phyloP scores from a whole-genome alignment of 257 asterid genomes.

The Coffea canephora region DNA sequence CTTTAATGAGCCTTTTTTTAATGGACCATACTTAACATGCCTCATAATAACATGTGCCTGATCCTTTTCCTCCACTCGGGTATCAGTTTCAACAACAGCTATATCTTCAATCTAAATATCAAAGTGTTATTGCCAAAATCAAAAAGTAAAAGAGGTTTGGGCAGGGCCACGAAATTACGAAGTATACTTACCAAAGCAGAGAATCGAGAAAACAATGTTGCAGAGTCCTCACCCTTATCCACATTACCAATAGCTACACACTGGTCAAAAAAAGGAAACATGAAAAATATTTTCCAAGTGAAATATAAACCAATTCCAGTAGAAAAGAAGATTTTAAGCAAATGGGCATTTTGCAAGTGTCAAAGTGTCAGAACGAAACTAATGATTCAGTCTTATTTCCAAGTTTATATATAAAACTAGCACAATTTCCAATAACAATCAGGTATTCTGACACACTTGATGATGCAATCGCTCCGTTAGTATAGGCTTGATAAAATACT shows the following conservation, averaged over 20 bases:
- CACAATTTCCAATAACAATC: background rate
- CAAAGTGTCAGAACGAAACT: background rate
- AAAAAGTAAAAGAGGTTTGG: background rate
- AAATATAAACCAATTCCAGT: background rate
- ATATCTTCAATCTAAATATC: conserved; percentile 58
- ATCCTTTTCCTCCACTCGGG: conserved; percentile 50
- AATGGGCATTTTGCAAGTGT: background rate
- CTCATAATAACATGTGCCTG: conserved; percentile 65
- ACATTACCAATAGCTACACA: conserved; percentile 49
- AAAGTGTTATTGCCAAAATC: conserved; percentile 1
- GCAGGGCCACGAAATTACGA: background rate
- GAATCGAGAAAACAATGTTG: conserved; percentile 56
- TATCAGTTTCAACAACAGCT: conserved; percentile 54
- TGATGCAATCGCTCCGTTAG: background rate
- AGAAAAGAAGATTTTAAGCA: background rate
- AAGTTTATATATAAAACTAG: background rate
- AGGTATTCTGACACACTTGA: background rate
- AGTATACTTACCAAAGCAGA: conserved; percentile 55
- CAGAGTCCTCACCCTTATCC: conserved; percentile 37
- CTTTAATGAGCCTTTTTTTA: conserved; percentile 55
- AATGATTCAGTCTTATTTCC: background rate
- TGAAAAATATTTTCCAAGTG: background rate
- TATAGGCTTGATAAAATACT: background rate
- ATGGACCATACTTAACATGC: conserved; percentile 72
- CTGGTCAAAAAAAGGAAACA: conserved; percentile 25